Evolutionary conservation across 2,329 filamentous ascomycete genomes (phyloP).

Genomic region (Phoma herbarum): DNA sequence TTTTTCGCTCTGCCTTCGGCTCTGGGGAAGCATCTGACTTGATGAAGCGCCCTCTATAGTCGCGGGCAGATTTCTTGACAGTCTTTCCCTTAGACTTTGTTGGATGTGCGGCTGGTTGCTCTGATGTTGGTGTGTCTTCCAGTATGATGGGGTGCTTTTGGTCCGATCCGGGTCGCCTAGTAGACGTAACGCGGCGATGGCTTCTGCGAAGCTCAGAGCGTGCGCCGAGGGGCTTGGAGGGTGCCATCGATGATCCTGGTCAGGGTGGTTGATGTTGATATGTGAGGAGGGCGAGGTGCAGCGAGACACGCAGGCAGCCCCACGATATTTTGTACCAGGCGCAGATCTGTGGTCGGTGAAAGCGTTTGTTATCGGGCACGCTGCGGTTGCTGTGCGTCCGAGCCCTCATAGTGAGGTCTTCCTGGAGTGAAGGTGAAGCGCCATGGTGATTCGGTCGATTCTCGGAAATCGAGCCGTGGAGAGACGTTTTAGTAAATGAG

Average conservation of each 20-base stretch:
- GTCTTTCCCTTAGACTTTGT: not conserved
- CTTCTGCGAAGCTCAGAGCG: constrained; percentile 15
- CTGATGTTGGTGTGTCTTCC: constrained; percentile 7
- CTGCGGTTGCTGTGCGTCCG: not conserved
- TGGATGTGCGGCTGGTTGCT: not conserved
- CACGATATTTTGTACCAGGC: constrained; percentile 5
- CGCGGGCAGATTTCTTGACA: not conserved
- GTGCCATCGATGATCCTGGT: constrained; percentile 19
- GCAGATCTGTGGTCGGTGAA: not conserved
- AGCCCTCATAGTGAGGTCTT: not conserved
- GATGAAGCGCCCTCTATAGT: constrained; percentile 12
- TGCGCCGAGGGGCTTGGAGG: constrained; percentile 18
- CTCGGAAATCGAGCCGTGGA: not conserved
- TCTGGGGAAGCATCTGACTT: constrained; percentile 9
- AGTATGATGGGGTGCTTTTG: constrained; percentile 4
- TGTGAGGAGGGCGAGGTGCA: not conserved
- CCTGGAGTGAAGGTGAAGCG: not conserved
- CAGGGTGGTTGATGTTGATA: not conserved
- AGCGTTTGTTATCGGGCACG: not conserved
- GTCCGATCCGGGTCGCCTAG: not conserved
- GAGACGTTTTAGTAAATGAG: too few relatives aligned
- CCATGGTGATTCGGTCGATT: not conserved
- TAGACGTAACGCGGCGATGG: not conserved
- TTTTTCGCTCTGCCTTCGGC: constrained; percentile 9
- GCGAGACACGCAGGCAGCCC: constrained; percentile 2